Percentiles rank a stretch among this genome's conserved stretches.
phyloP scores from a whole-genome alignment of 306 rosid species.

The Coriaria nepalensis region DNA sequence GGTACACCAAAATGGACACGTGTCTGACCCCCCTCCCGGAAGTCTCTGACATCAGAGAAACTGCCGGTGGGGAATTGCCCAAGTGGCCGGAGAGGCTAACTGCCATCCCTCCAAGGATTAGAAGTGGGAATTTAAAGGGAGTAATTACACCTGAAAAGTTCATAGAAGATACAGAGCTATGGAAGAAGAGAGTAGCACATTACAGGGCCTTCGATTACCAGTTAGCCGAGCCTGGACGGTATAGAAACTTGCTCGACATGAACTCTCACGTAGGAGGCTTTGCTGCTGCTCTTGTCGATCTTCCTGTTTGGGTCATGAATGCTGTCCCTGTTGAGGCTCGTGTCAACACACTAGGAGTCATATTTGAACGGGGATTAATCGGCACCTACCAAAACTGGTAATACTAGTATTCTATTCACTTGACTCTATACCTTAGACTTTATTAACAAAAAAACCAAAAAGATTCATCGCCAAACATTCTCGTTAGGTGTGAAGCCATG shows the following conservation, averaged over 20 bases:
- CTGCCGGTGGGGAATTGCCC: constrained; percentile 54
- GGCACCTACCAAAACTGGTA: constrained; percentile 96
- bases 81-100: constrained; percentile 78
- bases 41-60: constrained; percentile 38
- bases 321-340: constrained; percentile 68
- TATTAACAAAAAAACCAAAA: background rate
- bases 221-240: constrained; percentile 61
- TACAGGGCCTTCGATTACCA: constrained; percentile 52
- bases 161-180: constrained; percentile 35
- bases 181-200: constrained; percentile 62
- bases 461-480: constrained; percentile 7
- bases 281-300: constrained; percentile 64
- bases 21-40: constrained; percentile 83
- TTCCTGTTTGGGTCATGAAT: constrained; percentile 94
- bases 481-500: constrained; percentile 85
- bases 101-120: constrained; percentile 72
- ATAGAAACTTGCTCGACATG: constrained; percentile 82
- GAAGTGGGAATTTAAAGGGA: constrained; percentile 46
- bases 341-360: constrained; percentile 68
- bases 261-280: constrained; percentile 78
- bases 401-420: too few relatives aligned
- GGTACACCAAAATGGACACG: constrained; percentile 76
- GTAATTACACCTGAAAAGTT: constrained; percentile 43
- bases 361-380: constrained; percentile 74
- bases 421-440: too few relatives aligned